Evolutionary conservation across 805 yeast genomes (phyloP), one percentile per base, ranked within the genome.

Genomic region (Candida loeiensis): DNA sequence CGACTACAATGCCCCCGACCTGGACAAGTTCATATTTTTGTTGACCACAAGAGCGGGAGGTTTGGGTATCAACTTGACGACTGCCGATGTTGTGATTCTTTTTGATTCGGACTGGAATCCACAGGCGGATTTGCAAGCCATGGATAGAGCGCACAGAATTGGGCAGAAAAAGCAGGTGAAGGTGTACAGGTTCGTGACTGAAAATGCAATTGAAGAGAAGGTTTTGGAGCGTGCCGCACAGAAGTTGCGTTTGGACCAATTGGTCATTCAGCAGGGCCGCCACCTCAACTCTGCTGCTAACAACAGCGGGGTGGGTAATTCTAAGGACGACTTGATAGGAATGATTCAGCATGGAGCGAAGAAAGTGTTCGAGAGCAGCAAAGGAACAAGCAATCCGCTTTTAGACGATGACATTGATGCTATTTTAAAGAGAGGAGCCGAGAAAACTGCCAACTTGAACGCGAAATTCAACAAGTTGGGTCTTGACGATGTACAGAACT

Each of bases 341-440:
- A 93, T 93, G 98, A 91, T 91, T 60, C 98, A 91, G 61, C 95
- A 83, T 61, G 99, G 99, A 43, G 99, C 99, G 1, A 82, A 84
- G 57, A 79, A 81, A 33, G 90, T 93, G 14, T 84, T 93, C 59
- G 91, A 85, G 45, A 61, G 72, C 16, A 49, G 45, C 22, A 53
- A 59, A 8, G 50, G 61, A 4, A 55, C 55, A 1, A 56, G 49
- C 20, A 42, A 51, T 5, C 48, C 57, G 43, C 55, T 54, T 60
- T 63, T 56, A 42, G 79, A 77, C 40, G 82, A 77, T 39, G 96
- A 91, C 58, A 86, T 91, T 45, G 98, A 91, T 39, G 82, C 74
- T 0, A 87, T 93, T 52, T 71, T 93, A 50, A 74, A 73, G 44
- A 77, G 77, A 50, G 96, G 98, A 41, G 85, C 87, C 43, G 83